Evolutionary conservation across 352 stramenopile genomes (phyloP).

Genomic region (Elongisporangium anandrum): DNA sequence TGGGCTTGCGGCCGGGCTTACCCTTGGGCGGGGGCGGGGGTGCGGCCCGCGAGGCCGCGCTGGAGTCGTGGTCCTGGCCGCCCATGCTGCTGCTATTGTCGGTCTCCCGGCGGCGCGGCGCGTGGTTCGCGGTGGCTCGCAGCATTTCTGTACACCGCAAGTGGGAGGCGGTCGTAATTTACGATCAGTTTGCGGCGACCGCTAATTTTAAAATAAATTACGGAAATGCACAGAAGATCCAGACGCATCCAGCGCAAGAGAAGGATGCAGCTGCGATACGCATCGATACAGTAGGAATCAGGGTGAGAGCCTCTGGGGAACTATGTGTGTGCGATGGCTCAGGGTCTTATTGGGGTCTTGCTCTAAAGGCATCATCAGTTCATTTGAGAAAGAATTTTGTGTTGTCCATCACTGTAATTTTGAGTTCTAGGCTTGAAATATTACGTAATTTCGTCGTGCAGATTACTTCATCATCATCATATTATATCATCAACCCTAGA

Average conservation of each 20-base stretch:
- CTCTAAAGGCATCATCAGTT: no score
- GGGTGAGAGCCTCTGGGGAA: background rate
- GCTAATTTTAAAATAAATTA: background rate
- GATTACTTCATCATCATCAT: no score
- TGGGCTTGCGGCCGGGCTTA: background rate
- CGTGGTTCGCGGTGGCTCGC: background rate
- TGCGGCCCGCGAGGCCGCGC: background rate
- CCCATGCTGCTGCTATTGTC: background rate
- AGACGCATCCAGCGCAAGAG: background rate
- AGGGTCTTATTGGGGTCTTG: no score
- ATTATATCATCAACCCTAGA: no score
- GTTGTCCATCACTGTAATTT: no score
- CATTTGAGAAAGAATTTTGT: no score
- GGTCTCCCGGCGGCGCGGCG: background rate
- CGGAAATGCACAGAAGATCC: background rate
- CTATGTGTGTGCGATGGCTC: no score
- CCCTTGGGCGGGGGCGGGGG: background rate
- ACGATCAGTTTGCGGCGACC: background rate
- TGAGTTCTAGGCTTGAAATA: no score
- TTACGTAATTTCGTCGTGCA: no score
- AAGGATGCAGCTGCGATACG: background rate
- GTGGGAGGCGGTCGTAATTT: background rate
- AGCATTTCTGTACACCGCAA: background rate
- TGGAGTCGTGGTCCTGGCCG: background rate
- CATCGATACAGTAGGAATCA: background rate